Percentiles rank a stretch among this genome's conserved stretches.
phyloP scores from a whole-genome alignment of 805 yeast genomes.

The Hanseniaspora clermontiae region DNA sequence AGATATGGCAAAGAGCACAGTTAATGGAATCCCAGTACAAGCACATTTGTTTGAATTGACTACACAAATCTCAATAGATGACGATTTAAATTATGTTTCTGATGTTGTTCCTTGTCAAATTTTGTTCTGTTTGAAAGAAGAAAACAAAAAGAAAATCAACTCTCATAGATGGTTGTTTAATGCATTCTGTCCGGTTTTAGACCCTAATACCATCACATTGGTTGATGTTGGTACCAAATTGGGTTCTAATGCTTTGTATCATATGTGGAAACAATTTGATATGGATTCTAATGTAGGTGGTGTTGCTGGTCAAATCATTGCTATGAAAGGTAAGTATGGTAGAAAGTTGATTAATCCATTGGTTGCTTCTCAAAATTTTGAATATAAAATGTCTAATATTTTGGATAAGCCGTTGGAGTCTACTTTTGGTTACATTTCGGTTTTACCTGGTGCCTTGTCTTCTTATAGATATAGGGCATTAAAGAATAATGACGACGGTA shows the following conservation, averaged over 20 bases:
- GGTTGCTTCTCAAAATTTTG: constrained; percentile 93
- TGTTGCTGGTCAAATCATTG: constrained; percentile 94
- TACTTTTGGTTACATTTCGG: constrained; percentile 82
- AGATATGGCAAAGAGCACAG: constrained; percentile 89
- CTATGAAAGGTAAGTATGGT: constrained; percentile 88
- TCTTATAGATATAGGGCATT: constrained; percentile 87
- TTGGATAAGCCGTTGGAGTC: constrained; percentile 90
- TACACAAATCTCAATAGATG: constrained; percentile 85
- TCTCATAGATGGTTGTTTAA: constrained; percentile 97
- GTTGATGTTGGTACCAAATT: constrained; percentile 97
- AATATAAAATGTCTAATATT: constrained; percentile 92
- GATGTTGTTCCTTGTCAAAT: constrained; percentile 91
- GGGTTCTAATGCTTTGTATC: constrained; percentile 75
- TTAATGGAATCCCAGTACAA: constrained; percentile 79
- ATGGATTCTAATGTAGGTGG: constrained; percentile 95
- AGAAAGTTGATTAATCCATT: constrained; percentile 70
- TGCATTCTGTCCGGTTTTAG: constrained; percentile 81
- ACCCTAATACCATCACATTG: constrained; percentile 80
- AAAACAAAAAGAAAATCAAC: constrained; percentile 83
- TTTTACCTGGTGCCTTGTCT: constrained; percentile 89
- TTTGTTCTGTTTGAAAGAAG: constrained; percentile 82
- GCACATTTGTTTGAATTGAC: constrained; percentile 95
- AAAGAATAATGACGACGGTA: constrained; percentile 72
- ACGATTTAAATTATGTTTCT: constrained; percentile 78
- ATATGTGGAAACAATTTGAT: constrained; percentile 95